phyloP scores from a whole-genome alignment of 768 basidiomycete genomes.

The Lentinula lateritia region DNA sequence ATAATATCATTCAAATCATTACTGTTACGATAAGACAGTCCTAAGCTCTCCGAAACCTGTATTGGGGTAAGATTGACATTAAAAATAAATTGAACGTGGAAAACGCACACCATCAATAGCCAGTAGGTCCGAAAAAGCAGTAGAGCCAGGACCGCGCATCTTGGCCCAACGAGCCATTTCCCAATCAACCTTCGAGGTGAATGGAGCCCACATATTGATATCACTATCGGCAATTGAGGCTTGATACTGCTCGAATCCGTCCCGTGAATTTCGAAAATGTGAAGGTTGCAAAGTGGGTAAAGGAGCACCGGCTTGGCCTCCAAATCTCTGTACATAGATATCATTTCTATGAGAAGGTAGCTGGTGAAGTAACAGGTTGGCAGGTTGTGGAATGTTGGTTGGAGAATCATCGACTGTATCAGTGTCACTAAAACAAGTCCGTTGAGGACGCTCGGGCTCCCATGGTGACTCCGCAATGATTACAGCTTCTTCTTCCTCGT shows the following conservation, averaged over 20 bases:
- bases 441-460: neutral
- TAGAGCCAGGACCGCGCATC: constrained; percentile 14
- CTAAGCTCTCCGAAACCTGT: constrained; percentile 19
- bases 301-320: neutral
- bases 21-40: constrained; percentile 26
- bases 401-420: neutral
- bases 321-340: neutral
- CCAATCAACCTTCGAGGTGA: constrained; percentile 11
- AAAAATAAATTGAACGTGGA: constrained; percentile 16
- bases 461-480: neutral
- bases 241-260: neutral
- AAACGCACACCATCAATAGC: constrained; percentile 23
- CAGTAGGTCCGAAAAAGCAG: too few relatives aligned
- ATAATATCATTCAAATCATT: constrained; percentile 25
- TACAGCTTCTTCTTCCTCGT: neutral
- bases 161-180: constrained; percentile 23
- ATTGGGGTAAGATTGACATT: neutral
- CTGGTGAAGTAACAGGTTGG: neutral
- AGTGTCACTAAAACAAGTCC: too few relatives aligned
- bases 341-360: neutral
- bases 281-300: neutral
- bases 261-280: neutral
- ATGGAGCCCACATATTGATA: too few relatives aligned
- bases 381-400: neutral
- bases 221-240: neutral